Evolutionary conservation across 2,329 filamentous ascomycete species (phyloP).

Genomic region (Pyrenophora graminea): DNA sequence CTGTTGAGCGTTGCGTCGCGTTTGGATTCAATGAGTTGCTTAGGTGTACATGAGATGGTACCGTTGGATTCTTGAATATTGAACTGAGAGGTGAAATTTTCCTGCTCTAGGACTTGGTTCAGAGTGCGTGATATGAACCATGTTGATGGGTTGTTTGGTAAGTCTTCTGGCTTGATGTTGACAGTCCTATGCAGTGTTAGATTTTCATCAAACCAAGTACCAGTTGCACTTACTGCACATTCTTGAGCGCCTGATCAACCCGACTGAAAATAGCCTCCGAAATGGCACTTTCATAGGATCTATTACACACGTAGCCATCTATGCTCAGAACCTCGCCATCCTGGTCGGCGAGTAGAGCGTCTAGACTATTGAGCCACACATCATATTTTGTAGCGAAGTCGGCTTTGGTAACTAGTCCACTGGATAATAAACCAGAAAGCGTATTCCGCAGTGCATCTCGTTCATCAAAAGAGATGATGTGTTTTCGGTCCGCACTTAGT

Average conservation of each 20-base stretch:
- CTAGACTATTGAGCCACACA: constrained; percentile 29
- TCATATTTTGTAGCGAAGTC: constrained; percentile 26
- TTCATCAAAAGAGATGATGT: constrained; percentile 31
- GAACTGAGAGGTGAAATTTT: constrained; percentile 18
- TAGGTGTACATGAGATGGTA: constrained; percentile 29
- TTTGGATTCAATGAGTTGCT: constrained; percentile 20
- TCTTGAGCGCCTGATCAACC: constrained; percentile 16
- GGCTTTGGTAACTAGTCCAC: constrained; percentile 21
- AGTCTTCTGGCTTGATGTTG: constrained; percentile 17
- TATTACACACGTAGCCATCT: constrained; percentile 25
- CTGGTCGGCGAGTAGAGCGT: constrained; percentile 20
- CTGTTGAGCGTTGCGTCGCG: constrained; percentile 22
- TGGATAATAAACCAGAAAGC: constrained; percentile 11
- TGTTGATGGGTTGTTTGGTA: constrained; percentile 29
- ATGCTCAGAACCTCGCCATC: constrained; percentile 17
- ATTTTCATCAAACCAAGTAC: neutral
- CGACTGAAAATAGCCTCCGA: constrained; percentile 2
- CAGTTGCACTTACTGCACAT: constrained; percentile 20
- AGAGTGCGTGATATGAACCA: constrained; percentile 29
- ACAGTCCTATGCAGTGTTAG: constrained; percentile 17
- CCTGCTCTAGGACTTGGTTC: constrained; percentile 9
- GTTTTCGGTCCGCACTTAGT: constrained; percentile 27
- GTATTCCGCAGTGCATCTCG: constrained; percentile 21
- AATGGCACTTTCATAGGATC: constrained; percentile 7
- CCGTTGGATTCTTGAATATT: constrained; percentile 17